Evolutionary conservation across 2,329 filamentous ascomycete species (phyloP), one percentile per base, ranked within the genome.

Genomic region (Neocucurbitaria cava): DNA sequence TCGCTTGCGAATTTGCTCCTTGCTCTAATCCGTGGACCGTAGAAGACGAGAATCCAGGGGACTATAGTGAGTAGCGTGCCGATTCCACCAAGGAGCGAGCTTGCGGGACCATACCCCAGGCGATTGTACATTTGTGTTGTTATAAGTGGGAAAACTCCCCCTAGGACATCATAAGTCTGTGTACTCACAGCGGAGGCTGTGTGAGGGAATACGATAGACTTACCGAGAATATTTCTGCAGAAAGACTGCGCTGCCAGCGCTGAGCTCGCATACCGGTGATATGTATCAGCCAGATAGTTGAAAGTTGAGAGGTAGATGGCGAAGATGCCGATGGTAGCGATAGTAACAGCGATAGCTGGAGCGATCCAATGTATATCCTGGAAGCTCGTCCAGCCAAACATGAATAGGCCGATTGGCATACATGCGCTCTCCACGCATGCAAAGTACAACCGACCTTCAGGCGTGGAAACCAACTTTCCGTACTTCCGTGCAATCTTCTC

Each of bases 261-360:
- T 0, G 90, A 95, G 35, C 88, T 92, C 0, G 93, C 91, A 66
- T 94, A 96, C 2, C 85, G 82, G 70, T 92, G 89, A 74, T 96
- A 97, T 1, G 88, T 89, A 70, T 97, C 93, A 18, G 92, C 92
- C 1, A 97, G 82, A 65, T 96, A 97, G 72, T 97, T 97, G 79
- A 97, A 96, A 0, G 92, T 90, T 2, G 92, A 89, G 1, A 97
- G 83, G 70, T 74, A 73, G 31, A 97, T 87, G 36, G 86, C 88
- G 73, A 91, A 94, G 61, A 97, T 96, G 3, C 24, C 93, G 89
- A 94, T 90, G 0, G 90, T 94, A 0, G 91, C 88, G 54, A 92
- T 84, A 0, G 82, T 85, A 30, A 96, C 82, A 0, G 87, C 89
- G 3, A 94, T 75, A 0, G 86, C 77, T 0, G 91, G 90, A 0